phyloP scores from a whole-genome alignment of 2,329 filamentous ascomycete genomes.

The Metarhizium rileyi region DNA sequence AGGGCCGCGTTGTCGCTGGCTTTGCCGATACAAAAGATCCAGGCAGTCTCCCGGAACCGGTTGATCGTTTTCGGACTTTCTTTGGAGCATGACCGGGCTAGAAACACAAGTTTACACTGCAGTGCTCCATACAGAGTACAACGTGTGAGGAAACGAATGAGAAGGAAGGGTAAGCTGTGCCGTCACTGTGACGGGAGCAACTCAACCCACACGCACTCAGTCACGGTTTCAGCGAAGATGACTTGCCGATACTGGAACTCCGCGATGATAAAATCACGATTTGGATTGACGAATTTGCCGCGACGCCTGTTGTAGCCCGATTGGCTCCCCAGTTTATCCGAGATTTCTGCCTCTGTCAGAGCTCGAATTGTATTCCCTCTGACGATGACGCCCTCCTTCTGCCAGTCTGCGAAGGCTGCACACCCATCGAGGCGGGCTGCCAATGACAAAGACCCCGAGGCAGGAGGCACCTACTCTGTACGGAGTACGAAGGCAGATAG shows the following conservation, averaged over 20 bases:
- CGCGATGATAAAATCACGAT: not conserved
- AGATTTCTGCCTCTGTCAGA: not conserved
- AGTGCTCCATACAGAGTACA: not conserved
- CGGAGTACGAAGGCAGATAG: too few species aligned
- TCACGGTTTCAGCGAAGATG: not conserved
- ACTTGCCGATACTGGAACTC: not conserved
- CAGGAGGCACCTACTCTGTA: too few species aligned
- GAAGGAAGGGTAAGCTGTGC: not conserved
- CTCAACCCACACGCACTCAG: not conserved
- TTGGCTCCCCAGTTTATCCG: not conserved
- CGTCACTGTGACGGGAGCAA: not conserved
- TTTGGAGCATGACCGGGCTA: not conserved
- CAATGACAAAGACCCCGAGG: not conserved
- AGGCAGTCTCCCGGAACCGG: not conserved
- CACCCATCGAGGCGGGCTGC: not conserved
- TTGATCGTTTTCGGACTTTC: not conserved
- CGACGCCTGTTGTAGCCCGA: not conserved
- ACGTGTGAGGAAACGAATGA: not conserved
- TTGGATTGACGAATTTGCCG: not conserved
- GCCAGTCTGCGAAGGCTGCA: not conserved
- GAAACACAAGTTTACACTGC: not conserved
- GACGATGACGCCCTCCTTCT: not conserved
- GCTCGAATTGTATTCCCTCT: not conserved
- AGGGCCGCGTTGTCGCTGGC: not conserved
- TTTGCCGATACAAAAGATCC: not conserved